Conservation (phyloP, 2,329 filamentous ascomycete genomes). For the Fusarium sp. region DNA sequence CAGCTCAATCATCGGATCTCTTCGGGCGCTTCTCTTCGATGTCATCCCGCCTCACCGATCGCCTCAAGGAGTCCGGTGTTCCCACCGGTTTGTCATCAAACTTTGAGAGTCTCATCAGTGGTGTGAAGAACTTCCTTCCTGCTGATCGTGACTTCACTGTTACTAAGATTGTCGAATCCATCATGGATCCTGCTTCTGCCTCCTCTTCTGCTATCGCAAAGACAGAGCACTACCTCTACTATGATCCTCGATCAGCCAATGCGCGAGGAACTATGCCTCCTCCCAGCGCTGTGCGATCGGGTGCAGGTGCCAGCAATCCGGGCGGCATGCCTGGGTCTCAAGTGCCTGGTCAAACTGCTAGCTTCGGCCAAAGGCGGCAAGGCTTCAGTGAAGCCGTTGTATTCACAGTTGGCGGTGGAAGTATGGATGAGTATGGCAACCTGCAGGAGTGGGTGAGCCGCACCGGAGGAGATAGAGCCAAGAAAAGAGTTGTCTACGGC, state of each 20-base stretch:
- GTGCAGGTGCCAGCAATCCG: constrained; percentile 56
- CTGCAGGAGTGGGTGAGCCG: constrained; percentile 94
- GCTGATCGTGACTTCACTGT: constrained; percentile 94
- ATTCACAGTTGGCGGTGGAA: constrained; percentile 95
- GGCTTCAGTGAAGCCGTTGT: constrained; percentile 91
- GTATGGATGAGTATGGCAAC: constrained; percentile 99
- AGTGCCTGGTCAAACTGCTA: constrained; percentile 76
- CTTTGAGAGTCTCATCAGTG: constrained; percentile 92
- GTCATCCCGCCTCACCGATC: constrained; percentile 90
- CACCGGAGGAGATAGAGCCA: constrained; percentile 73
- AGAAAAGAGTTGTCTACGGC: constrained; percentile 90
- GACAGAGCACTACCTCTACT: constrained; percentile 97
- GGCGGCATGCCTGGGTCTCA: constrained; percentile 63
- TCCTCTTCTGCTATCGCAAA: constrained; percentile 93
- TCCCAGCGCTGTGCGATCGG: constrained; percentile 69
- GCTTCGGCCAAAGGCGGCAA: constrained; percentile 89
- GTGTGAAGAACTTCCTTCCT: constrained; percentile 98
- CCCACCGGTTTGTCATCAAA: constrained; percentile 77
- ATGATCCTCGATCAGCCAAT: constrained; percentile 93
- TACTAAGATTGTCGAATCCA: constrained; percentile 96
- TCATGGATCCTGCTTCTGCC: constrained; percentile 95
- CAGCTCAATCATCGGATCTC: constrained; percentile 74
- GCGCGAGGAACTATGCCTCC: constrained; percentile 92
- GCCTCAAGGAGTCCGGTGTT: constrained; percentile 89
- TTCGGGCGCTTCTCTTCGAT: constrained; percentile 95